phyloP scores from a whole-genome alignment of 305 asterid species.

The Fraxinus ornus region DNA sequence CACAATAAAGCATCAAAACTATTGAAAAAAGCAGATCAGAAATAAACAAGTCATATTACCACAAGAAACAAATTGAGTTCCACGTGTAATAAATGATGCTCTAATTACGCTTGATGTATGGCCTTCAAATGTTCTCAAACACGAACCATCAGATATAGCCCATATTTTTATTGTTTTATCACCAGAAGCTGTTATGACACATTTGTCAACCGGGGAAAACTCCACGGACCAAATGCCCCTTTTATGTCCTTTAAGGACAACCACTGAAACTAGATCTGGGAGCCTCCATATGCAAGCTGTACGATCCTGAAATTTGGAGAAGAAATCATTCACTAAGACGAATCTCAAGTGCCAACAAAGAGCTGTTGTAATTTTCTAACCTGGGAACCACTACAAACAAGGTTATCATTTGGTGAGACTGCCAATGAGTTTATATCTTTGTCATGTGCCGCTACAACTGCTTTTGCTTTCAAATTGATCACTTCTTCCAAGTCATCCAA shows the following conservation, averaged over 20 bases:
- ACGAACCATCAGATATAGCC: slow-evolving; percentile 90
- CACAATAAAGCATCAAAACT: slow-evolving; percentile 4
- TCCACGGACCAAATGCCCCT: slow-evolving; percentile 98
- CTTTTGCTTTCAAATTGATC: slow-evolving; percentile 72
- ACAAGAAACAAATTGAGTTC: slow-evolving; percentile 86
- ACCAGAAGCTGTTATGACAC: slow-evolving; percentile 94
- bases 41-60: slow-evolving; percentile 47
- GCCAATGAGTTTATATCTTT: slow-evolving; percentile 95
- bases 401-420: slow-evolving; percentile 88
- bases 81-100: slow-evolving; percentile 88
- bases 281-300: slow-evolving; percentile 94
- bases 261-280: slow-evolving; percentile 81
- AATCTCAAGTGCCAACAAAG: neutral
- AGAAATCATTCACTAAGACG: slow-evolving; percentile 2
- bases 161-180: slow-evolving; percentile 92
- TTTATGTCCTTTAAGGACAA: slow-evolving; percentile 85
- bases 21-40: slow-evolving; percentile 6
- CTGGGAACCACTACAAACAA: slow-evolving; percentile 99
- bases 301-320: slow-evolving; percentile 68
- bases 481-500: slow-evolving; percentile 47
- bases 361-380: slow-evolving; percentile 38
- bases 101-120: slow-evolving; percentile 86
- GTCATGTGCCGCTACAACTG: slow-evolving; percentile 92
- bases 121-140: slow-evolving; percentile 94
- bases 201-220: slow-evolving; percentile 97